Percentiles rank a stretch among this genome's conserved stretches.
phyloP scores from a whole-genome alignment of 2,329 filamentous ascomycete genomes.

The Fusarium proliferatum region DNA sequence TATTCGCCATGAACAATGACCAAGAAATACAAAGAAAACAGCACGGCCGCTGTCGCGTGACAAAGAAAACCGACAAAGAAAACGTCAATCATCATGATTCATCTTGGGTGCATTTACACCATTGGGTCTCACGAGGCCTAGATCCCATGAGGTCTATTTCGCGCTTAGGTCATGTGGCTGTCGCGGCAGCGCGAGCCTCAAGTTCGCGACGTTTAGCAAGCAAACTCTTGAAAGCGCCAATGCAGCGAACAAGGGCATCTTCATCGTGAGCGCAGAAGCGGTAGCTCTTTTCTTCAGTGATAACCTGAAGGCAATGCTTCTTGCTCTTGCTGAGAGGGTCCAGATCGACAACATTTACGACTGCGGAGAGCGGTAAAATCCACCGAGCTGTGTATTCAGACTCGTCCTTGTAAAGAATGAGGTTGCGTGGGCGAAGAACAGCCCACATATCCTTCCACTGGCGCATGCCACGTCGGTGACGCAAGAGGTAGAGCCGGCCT shows the following conservation, averaged over 20 bases:
- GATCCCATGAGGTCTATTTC: background rate
- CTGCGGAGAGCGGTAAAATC: constrained; percentile 79
- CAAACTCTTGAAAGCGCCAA: constrained; percentile 92
- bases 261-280: constrained; percentile 83
- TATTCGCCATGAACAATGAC: constrained; percentile 15
- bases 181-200: constrained; percentile 59
- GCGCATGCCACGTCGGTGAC: constrained; percentile 82
- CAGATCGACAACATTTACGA: constrained; percentile 93
- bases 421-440: constrained; percentile 84
- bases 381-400: constrained; percentile 88
- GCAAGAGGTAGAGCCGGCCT: constrained; percentile 87
- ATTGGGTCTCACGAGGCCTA: background rate
- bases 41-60: constrained; percentile 16
- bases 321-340: constrained; percentile 89
- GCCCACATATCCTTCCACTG: constrained; percentile 98
- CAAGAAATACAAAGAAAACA: constrained; percentile 13
- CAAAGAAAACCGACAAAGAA: constrained; percentile 30
- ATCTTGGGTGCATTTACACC: constrained; percentile 25
- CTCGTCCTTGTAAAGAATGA: constrained; percentile 94
- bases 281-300: constrained; percentile 89
- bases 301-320: constrained; percentile 88
- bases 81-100: constrained; percentile 42
- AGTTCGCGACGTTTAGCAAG: constrained; percentile 76
- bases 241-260: constrained; percentile 82
- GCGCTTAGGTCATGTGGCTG: constrained; percentile 19